A percentile compares a stretch with the other conserved stretches of the same genome.
These are phyloP conservation scores for Gossypium ekmanianum DNA, from an alignment of 345 rosid genomes.

Conservation along the genomic window DNA sequence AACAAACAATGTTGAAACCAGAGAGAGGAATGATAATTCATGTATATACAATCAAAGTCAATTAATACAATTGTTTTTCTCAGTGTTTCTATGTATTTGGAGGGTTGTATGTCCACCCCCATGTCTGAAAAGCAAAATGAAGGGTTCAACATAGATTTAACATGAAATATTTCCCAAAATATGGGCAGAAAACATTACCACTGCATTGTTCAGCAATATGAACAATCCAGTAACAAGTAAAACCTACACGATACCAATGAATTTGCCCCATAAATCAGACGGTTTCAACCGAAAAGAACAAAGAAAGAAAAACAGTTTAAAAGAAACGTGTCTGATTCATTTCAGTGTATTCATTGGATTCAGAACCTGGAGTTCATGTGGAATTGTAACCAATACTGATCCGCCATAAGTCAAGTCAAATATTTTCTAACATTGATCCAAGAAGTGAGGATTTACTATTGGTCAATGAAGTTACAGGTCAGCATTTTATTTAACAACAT, in stretches of 20 bases:
- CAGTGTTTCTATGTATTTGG: too few species aligned
- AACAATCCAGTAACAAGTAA: constrained; percentile 47
- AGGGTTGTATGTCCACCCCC: too few species aligned
- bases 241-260: constrained; percentile 22
- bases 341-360: neutral
- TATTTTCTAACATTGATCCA: neutral
- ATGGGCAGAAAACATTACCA: constrained; percentile 31
- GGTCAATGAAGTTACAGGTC: neutral
- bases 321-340: neutral
- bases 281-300: neutral
- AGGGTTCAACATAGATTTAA: neutral
- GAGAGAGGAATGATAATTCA: neutral
- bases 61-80: too few species aligned
- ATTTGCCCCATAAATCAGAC: neutral
- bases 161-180: neutral
- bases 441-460: neutral
- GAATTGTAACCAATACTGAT: neutral
- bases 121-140: too few species aligned
- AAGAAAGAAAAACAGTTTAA: neutral
- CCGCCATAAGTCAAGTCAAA: neutral
- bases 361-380: neutral
- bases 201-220: constrained; percentile 51
- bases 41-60: neutral
- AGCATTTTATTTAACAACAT: neutral
- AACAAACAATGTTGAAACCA: neutral